These are phyloP conservation scores for Chenopodium suecicum DNA, from an alignment of 148 eudicot species.

Conservation along the genomic window DNA sequence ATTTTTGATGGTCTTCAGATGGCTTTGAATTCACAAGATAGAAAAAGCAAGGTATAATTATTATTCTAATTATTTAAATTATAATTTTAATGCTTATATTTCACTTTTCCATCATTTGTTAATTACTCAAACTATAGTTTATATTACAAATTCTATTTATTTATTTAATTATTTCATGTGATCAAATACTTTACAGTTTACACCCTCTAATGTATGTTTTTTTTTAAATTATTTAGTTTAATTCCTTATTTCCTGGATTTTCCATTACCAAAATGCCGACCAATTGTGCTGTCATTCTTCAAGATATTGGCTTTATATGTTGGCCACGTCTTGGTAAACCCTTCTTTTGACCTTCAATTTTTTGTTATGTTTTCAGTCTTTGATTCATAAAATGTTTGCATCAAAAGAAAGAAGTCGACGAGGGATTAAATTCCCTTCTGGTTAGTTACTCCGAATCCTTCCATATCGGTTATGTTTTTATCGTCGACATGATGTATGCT, in stretches of 20 bases:
- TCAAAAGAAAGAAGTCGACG: constrained; percentile 35
- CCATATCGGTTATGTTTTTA: not conserved
- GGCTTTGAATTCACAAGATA: constrained; percentile 34
- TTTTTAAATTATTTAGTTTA: not conserved
- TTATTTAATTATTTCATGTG: not conserved
- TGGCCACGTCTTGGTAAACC: constrained; percentile 13
- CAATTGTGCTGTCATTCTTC: constrained; percentile 25
- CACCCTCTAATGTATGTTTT: not conserved
- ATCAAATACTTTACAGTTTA: not conserved
- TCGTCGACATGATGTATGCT: not conserved
- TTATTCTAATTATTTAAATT: no score
- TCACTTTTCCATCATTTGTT: not conserved
- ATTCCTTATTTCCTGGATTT: constrained; percentile 24
- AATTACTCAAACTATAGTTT: not conserved
- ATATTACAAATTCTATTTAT: not conserved
- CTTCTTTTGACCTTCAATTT: constrained; percentile 14
- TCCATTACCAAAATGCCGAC: constrained; percentile 19
- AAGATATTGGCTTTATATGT: constrained; percentile 25
- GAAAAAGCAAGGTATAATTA: constrained; percentile 37
- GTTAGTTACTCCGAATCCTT: constrained; percentile 28
- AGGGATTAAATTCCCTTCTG: constrained; percentile 35
- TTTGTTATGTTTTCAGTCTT: constrained; percentile 37
- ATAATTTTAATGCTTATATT: not conserved
- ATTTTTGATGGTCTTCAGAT: constrained; percentile 31
- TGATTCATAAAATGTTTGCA: constrained; percentile 46